phyloP scores from a whole-genome alignment of 805 yeast species.

The Spathaspora girioi region DNA sequence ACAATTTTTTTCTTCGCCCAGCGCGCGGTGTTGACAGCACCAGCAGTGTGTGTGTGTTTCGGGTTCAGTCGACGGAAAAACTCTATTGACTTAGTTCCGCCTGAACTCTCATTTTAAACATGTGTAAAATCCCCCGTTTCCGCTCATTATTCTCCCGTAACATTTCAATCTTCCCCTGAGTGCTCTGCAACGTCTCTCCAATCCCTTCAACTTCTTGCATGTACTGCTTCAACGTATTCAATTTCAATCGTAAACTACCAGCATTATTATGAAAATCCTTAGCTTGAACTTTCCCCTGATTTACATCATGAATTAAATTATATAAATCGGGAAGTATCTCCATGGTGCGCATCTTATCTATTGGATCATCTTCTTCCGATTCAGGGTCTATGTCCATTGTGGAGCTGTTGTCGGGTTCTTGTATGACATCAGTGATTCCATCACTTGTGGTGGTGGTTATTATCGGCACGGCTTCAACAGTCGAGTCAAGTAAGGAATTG shows the following conservation, averaged over 20 bases:
- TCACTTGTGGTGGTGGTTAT: neutral
- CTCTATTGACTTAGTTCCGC: no score
- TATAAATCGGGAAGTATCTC: constrained; percentile 38
- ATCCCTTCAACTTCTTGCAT: constrained; percentile 38
- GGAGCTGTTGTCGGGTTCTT: neutral
- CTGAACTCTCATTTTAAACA: neutral
- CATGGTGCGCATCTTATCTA: constrained; percentile 23
- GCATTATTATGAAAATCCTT: constrained; percentile 41
- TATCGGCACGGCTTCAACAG: neutral
- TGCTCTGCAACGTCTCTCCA: constrained; percentile 26
- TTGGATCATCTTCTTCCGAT: constrained; percentile 9
- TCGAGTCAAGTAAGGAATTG: constrained; percentile 1
- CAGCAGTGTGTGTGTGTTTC: no score
- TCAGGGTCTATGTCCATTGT: neutral
- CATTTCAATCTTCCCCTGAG: constrained; percentile 20
- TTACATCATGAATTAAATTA: constrained; percentile 29
- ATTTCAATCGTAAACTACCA: constrained; percentile 36
- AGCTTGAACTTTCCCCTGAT: constrained; percentile 33
- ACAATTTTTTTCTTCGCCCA: neutral
- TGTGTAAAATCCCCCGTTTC: constrained; percentile 19
- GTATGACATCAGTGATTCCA: neutral
- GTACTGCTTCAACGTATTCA: constrained; percentile 23
- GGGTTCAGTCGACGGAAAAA: no score
- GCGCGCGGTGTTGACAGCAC: neutral
- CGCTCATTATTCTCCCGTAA: constrained; percentile 22